These are phyloP conservation scores for Pittosporum tobira DNA, from an alignment of 129 eudicot species.

Conservation along the genomic window DNA sequence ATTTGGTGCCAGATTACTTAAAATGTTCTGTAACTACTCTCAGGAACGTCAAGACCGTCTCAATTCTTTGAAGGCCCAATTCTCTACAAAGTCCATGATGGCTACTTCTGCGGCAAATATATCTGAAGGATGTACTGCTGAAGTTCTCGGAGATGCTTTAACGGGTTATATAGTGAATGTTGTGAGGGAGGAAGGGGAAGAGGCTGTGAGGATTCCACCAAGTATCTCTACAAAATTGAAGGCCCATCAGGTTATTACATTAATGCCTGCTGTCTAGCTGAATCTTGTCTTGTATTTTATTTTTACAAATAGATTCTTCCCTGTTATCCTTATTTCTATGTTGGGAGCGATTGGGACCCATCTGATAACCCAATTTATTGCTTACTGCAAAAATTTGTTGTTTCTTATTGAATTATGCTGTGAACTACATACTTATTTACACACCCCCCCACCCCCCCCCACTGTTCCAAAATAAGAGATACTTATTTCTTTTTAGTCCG, in stretches of 20 bases:
- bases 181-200: conserved; percentile 93
- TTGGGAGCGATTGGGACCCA: neutral
- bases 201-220: conserved; percentile 78
- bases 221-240: conserved; percentile 83
- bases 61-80: conserved; percentile 66
- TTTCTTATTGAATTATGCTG: no score
- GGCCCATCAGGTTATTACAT: conserved; percentile 64
- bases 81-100: conserved; percentile 49
- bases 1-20: neutral
- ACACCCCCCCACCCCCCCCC: no score
- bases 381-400: no score
- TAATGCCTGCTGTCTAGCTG: neutral
- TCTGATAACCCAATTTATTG: no score
- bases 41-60: conserved; percentile 99
- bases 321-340: neutral
- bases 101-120: conserved; percentile 33
- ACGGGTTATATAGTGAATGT: conserved; percentile 83
- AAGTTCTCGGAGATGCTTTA: conserved; percentile 73
- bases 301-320: neutral
- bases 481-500: no score
- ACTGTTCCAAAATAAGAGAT: no score
- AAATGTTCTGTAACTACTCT: conserved; percentile 1
- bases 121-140: conserved; percentile 47
- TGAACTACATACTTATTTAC: no score
- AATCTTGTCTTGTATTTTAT: neutral